Evolutionary conservation across 768 basidiomycete species (phyloP).

Genomic region (Coprinopsis sp.): DNA sequence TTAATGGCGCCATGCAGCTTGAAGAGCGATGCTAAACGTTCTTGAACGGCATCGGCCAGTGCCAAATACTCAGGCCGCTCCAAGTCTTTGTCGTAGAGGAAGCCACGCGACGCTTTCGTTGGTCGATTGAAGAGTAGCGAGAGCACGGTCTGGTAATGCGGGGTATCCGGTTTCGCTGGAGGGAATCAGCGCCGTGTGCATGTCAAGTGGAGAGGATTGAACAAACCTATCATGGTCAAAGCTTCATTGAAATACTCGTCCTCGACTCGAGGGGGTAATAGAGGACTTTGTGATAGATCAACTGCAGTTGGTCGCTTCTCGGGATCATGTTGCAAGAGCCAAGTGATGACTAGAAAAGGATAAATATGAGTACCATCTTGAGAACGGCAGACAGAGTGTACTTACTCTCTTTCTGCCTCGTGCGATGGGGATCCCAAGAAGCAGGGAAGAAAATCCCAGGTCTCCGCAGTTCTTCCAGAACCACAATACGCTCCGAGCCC

Average conservation of each 20-base stretch:
- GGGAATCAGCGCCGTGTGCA: background rate
- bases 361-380: background rate
- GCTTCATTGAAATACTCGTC: slow-evolving; percentile 86
- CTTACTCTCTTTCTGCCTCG: slow-evolving; percentile 68
- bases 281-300: slow-evolving; percentile 75
- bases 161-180: slow-evolving; percentile 73
- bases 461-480: slow-evolving; percentile 74
- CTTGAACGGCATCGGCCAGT: slow-evolving; percentile 71
- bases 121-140: slow-evolving; percentile 74
- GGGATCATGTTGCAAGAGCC: slow-evolving; percentile 80
- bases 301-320: slow-evolving; percentile 71
- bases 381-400: slow-evolving; percentile 5
- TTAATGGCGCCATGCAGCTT: slow-evolving; percentile 88
- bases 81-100: slow-evolving; percentile 69
- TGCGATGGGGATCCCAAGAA: slow-evolving; percentile 60
- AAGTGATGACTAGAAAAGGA: slow-evolving; percentile 60
- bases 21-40: slow-evolving; percentile 73
- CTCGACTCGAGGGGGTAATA: slow-evolving; percentile 74
- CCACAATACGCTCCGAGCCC: slow-evolving; percentile 76
- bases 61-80: slow-evolving; percentile 67
- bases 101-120: slow-evolving; percentile 56
- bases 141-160: slow-evolving; percentile 74
- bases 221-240: slow-evolving; percentile 66
- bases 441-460: slow-evolving; percentile 72
- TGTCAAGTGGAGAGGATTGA: background rate